Evolutionary conservation across 257 asterid genomes (phyloP), one percentile per base, ranked within the genome.

Genomic region (Forsythia suspensa): DNA sequence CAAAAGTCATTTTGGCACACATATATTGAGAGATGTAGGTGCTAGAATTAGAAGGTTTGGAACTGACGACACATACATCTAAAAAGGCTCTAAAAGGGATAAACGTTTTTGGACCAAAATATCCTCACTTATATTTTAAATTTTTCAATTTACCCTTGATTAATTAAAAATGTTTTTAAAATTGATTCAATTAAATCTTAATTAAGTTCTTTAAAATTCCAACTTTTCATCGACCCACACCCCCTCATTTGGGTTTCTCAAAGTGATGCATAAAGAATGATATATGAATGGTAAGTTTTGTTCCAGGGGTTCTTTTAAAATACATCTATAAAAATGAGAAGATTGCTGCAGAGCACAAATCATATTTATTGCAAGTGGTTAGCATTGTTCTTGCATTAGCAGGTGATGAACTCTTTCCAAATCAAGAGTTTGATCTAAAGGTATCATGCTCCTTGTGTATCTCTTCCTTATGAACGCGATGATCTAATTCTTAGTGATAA

Each of bases 391-490:
- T 97, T 5, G 97, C 98, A 34, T 84, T 95, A 69, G 96, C 99
- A 1, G 97, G 92, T 3, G 97, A 96, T 55, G 99, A 95, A 86
- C 92, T 95, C 7, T 95, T 95, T 76, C 89, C 99, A 0, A 95
- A 89, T 76, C 98, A 92, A 80, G 99, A 98, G 61, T 95, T 93
- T 83, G 93, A 95, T 75, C 89, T 95, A 29, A 95, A 95, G 96
- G 98, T 95, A 85, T 95, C 98, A 95, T 72, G 98, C 98, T 63
- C 92, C 98, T 71, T 95, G 92, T 74, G 99, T 93, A 4, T 95
- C 98, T 77, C 83, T 95, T 51, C 97, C 97, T 69, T 96, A 95
- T 85, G 94, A 93, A 79, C 94, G 93, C 38, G 91, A 95, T 82
- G 98, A 95, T 86, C 91, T 95, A 42, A 93, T 95, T 80, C 93